Conservation (phyloP, 768 basidiomycete genomes). For the Mrakia blollopis region DNA sequence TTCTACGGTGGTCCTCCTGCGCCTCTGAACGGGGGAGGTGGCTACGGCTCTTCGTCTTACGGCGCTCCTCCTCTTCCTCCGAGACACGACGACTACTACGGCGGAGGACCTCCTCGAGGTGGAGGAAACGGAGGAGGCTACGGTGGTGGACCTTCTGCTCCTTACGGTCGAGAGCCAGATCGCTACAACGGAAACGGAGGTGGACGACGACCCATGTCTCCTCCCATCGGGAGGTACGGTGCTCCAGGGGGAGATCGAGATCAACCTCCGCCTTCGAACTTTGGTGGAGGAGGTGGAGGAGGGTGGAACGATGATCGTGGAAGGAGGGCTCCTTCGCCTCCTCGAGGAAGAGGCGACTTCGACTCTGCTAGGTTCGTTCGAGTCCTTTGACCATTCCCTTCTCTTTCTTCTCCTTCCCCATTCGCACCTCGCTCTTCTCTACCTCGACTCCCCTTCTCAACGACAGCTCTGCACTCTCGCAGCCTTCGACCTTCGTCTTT, state of each 20-base stretch:
- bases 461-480: neutral
- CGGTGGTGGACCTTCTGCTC: neutral
- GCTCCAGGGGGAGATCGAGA: slow-evolving; percentile 15
- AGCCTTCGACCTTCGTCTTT: neutral
- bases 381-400: neutral
- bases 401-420: neutral
- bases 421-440: neutral
- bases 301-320: neutral
- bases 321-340: slow-evolving; percentile 1
- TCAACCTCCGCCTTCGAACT: neutral
- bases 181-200: neutral
- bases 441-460: neutral
- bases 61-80: slow-evolving; percentile 41
- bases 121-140: slow-evolving; percentile 39
- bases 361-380: slow-evolving; percentile 2
- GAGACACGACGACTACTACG: slow-evolving; percentile 61
- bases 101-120: slow-evolving; percentile 49
- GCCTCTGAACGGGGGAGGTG: neutral
- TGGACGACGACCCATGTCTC: slow-evolving; percentile 3
- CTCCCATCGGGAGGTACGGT: slow-evolving; percentile 11
- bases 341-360: slow-evolving; percentile 2
- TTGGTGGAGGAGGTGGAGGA: neutral
- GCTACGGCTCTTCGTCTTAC: neutral
- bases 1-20: slow-evolving; percentile 2
- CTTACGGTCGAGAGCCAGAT: slow-evolving; percentile 1